These are phyloP conservation scores for Fusarium longipes DNA, from an alignment of 2,329 filamentous ascomycete genomes.

Conservation along the genomic window DNA sequence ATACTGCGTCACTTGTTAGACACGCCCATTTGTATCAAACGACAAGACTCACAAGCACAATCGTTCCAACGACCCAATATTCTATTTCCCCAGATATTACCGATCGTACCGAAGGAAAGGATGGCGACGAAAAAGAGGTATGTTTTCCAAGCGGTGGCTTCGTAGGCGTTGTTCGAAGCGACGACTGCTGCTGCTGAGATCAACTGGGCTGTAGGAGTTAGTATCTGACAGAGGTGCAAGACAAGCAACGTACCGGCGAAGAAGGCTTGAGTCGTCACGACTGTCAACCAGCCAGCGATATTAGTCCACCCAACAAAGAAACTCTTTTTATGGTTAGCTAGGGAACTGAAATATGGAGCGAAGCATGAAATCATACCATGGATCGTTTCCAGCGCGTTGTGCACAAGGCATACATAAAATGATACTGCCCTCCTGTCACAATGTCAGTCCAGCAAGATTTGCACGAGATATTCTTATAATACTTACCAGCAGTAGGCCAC, in stretches of 20 bases:
- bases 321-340: conserved; percentile 46
- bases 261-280: conserved; percentile 57
- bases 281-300: conserved; percentile 58
- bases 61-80: conserved; percentile 57
- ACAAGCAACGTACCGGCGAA: conserved; percentile 51
- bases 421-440: conserved; percentile 53
- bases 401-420: conserved; percentile 58
- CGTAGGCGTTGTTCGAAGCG: conserved; percentile 53
- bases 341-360: accelerated
- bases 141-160: conserved; percentile 53
- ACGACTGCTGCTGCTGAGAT: conserved; percentile 56
- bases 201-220: conserved; percentile 52
- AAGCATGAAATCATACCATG: conserved; percentile 31
- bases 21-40: accelerated
- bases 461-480: background rate
- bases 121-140: conserved; percentile 56
- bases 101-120: conserved; percentile 36
- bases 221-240: accelerated
- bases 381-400: conserved; percentile 51
- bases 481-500: conserved; percentile 57
- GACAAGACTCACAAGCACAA: conserved; percentile 46
- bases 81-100: conserved; percentile 52
- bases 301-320: conserved; percentile 58
- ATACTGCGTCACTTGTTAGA: conserved; percentile 41
- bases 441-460: accelerated